Conservation (phyloP, 148 eudicot genomes). For the Spergularia marina region DNA sequence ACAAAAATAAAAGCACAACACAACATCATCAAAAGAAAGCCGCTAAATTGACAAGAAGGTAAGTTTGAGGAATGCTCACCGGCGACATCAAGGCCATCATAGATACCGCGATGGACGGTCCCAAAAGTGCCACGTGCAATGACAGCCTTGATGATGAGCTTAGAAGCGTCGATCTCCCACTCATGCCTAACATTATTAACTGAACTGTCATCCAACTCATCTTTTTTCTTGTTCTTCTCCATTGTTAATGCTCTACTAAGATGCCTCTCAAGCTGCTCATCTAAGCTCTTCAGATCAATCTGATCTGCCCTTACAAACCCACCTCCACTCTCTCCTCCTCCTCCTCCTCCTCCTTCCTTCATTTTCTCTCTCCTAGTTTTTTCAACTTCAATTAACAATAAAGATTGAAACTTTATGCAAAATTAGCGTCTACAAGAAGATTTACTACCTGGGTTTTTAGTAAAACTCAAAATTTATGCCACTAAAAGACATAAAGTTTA, state of each 20-base stretch:
- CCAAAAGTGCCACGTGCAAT: conserved; percentile 96
- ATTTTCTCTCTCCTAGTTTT: conserved; percentile 19
- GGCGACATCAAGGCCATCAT: conserved; percentile 79
- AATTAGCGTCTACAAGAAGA: neutral
- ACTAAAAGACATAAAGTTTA: neutral
- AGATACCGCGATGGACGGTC: conserved; percentile 87
- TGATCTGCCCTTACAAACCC: conserved; percentile 89
- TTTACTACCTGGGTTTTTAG: neutral
- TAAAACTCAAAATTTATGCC: neutral
- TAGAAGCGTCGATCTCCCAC: conserved; percentile 88
- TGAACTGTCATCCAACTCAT: conserved; percentile 10
- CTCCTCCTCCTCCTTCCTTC: conserved; percentile 47
- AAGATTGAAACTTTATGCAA: neutral
- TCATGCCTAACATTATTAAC: conserved; percentile 36
- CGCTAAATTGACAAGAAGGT: neutral
- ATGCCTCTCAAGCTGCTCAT: conserved; percentile 81
- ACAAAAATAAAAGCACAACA: no score
- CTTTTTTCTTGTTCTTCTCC: conserved; percentile 51
- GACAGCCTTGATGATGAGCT: conserved; percentile 67
- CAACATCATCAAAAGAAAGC: neutral
- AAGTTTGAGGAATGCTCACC: conserved; percentile 37
- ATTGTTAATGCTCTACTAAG: conserved; percentile 60
- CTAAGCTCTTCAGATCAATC: conserved; percentile 76
- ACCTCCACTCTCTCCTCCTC: conserved; percentile 40
- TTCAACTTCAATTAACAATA: neutral